Conservation (phyloP, 2,329 filamentous ascomycete genomes). For the Sporothrix euskadiensis region DNA sequence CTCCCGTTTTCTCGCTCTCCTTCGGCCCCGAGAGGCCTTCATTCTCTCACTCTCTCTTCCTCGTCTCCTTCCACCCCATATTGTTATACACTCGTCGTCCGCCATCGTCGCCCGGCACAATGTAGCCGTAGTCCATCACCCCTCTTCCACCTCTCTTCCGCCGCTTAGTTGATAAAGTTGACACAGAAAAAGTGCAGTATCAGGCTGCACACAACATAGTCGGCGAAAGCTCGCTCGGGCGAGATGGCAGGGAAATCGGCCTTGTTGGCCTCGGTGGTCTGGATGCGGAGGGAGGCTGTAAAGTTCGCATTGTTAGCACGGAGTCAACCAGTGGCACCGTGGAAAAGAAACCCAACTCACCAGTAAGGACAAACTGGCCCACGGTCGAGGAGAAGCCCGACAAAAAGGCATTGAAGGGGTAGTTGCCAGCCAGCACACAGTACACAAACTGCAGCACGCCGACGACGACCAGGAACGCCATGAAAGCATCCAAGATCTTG, state of each 20-base stretch:
- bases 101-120: background rate
- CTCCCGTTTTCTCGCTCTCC: background rate
- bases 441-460: conserved; percentile 93
- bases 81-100: background rate
- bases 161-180: conserved; percentile 93
- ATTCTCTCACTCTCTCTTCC: background rate
- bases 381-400: conserved; percentile 93
- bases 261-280: conserved; percentile 83
- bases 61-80: background rate
- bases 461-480: conserved; percentile 81
- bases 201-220: conserved; percentile 91
- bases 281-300: conserved; percentile 73
- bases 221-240: conserved; percentile 89
- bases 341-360: conserved; percentile 40
- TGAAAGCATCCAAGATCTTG: conserved; percentile 88
- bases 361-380: conserved; percentile 95
- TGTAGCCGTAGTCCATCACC: background rate
- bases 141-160: background rate
- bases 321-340: too few relatives aligned
- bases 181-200: conserved; percentile 98
- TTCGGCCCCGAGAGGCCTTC: background rate
- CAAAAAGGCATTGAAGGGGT: conserved; percentile 97
- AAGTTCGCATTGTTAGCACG: too few relatives aligned
- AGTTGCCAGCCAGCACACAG: conserved; percentile 89
- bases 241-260: conserved; percentile 73